Conservation (phyloP, 805 yeast species). For the Candida dajiaensis region DNA sequence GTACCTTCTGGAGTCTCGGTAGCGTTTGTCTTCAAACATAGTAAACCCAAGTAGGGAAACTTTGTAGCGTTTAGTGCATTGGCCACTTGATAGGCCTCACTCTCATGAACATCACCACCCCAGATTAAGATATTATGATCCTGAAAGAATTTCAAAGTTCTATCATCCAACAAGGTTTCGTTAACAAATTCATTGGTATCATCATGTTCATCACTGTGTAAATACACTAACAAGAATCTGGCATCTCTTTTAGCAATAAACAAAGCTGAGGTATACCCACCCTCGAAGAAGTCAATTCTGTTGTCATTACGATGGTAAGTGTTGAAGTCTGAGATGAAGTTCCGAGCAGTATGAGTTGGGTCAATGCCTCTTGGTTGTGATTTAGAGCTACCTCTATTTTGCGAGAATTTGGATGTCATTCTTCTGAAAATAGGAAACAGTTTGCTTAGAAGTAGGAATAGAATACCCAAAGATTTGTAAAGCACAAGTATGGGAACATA, state of each 20-base stretch:
- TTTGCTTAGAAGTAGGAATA: conserved; percentile 23
- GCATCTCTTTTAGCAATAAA: conserved; percentile 63
- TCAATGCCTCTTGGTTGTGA: conserved; percentile 34
- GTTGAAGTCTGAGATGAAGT: conserved; percentile 47
- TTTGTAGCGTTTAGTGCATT: conserved; percentile 64
- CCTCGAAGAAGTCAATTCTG: conserved; percentile 43
- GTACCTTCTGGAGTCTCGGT: conserved; percentile 54
- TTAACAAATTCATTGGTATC: conserved; percentile 47
- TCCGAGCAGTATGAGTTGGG: conserved; percentile 48
- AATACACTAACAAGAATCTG: conserved; percentile 65
- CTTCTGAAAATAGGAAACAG: conserved; percentile 33
- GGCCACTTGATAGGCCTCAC: conserved; percentile 82
- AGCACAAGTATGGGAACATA: conserved; percentile 29
- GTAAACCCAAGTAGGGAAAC: conserved; percentile 77
- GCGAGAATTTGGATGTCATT: conserved; percentile 30
- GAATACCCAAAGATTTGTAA: conserved; percentile 23
- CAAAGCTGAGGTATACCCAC: conserved; percentile 78
- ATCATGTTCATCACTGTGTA: conserved; percentile 71
- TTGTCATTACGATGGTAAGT: conserved; percentile 30
- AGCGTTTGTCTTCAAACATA: conserved; percentile 55
- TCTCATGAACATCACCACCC: conserved; percentile 82
- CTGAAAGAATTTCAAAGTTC: conserved; percentile 40
- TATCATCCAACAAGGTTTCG: conserved; percentile 46
- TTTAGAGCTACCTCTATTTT: conserved; percentile 30
- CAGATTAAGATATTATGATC: conserved; percentile 59